phyloP scores from a whole-genome alignment of 2,329 filamentous ascomycete genomes.

The Fusarium austroafricanum region DNA sequence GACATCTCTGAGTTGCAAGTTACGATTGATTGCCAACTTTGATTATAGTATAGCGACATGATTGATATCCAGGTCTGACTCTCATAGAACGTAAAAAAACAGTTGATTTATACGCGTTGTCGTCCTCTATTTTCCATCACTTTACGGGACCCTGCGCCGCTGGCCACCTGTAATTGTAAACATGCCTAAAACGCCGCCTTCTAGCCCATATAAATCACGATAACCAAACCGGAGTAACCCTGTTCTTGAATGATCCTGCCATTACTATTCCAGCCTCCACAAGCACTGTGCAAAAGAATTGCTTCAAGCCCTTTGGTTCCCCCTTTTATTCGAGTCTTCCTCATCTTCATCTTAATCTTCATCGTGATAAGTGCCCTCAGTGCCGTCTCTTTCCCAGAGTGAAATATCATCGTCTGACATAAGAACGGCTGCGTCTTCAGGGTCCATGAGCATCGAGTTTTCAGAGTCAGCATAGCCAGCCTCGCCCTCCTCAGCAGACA shows the following conservation, averaged over 20 bases:
- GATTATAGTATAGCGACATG: conserved; percentile 31
- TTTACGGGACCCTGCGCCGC: background rate
- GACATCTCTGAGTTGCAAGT: conserved; percentile 13
- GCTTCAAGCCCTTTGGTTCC: conserved; percentile 9
- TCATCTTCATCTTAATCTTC: conserved; percentile 48
- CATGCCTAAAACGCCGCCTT: conserved; percentile 42
- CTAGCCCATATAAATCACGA: conserved; percentile 24
- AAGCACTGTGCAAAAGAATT: background rate
- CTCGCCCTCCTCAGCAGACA: conserved; percentile 49
- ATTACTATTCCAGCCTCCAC: conserved; percentile 12
- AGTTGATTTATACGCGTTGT: conserved; percentile 3
- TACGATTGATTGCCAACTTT: conserved; percentile 12
- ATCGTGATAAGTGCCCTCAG: conserved; percentile 50
- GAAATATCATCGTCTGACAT: conserved; percentile 71
- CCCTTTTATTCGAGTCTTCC: conserved; percentile 34
- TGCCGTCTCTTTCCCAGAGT: conserved; percentile 62
- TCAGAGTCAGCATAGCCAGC: conserved; percentile 59
- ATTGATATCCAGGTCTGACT: conserved; percentile 43
- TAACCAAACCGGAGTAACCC: background rate
- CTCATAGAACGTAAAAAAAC: conserved; percentile 4
- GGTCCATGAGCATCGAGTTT: conserved; percentile 56
- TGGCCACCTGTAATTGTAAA: conserved; percentile 2
- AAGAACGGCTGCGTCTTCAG: conserved; percentile 63
- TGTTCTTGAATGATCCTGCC: conserved; percentile 3
- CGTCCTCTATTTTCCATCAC: conserved; percentile 9